Evolutionary conservation across 164 flowering plant genomes (phyloP).

Genomic region (Echeveria elegans): DNA sequence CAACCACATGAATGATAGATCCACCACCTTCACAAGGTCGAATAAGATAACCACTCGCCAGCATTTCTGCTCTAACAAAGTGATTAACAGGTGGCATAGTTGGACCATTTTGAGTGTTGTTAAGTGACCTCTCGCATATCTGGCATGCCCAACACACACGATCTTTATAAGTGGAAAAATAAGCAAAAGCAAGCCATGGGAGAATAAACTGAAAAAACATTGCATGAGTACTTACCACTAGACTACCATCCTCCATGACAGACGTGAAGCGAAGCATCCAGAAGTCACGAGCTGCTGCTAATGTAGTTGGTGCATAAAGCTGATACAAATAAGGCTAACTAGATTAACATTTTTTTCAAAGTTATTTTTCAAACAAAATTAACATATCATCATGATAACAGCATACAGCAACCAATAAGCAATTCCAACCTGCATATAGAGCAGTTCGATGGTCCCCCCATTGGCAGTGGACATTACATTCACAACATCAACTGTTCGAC

Average conservation of each 20-base stretch:
- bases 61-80: slow-evolving; percentile 69
- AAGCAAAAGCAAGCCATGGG: not conserved
- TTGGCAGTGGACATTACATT: slow-evolving; percentile 56
- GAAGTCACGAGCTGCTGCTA: slow-evolving; percentile 75
- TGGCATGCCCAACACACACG: slow-evolving; percentile 9
- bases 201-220: not conserved
- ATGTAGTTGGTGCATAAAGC: slow-evolving; percentile 72
- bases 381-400: not conserved
- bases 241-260: slow-evolving; percentile 65
- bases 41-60: slow-evolving; percentile 71
- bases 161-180: not conserved
- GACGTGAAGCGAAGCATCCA: slow-evolving; percentile 71
- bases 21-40: slow-evolving; percentile 85
- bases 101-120: slow-evolving; percentile 68
- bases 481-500: slow-evolving; percentile 58
- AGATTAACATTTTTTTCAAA: not conserved
- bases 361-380: not conserved
- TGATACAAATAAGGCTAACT: slow-evolving; percentile 13
- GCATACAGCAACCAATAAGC: not conserved
- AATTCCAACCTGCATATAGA: slow-evolving; percentile 61
- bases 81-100: slow-evolving; percentile 45
- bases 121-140: slow-evolving; percentile 66
- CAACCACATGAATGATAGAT: slow-evolving; percentile 68
- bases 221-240: slow-evolving; percentile 38
- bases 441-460: slow-evolving; percentile 64